A percentile compares a stretch with the other conserved stretches of the same genome.
These are phyloP conservation scores for Saksenaea oblongispora DNA, from an alignment of 371 early-diverging fungal genomes.

Conservation along the genomic window DNA sequence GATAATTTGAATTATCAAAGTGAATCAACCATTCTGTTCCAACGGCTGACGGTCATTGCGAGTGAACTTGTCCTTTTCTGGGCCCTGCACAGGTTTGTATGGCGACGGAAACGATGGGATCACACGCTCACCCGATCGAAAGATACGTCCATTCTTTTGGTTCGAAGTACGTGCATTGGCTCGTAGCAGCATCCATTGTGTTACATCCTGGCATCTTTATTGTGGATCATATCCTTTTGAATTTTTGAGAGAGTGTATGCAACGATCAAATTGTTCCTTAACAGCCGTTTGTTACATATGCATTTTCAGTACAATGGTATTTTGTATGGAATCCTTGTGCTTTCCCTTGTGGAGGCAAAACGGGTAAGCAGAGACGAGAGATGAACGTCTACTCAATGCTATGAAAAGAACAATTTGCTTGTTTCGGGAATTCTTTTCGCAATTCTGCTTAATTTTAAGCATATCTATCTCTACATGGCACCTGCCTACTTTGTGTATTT, in stretches of 20 bases:
- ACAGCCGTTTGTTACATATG: slow-evolving; percentile 48
- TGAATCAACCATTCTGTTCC: slow-evolving; percentile 75
- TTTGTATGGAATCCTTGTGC: slow-evolving; percentile 85
- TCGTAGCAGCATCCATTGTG: slow-evolving; percentile 64
- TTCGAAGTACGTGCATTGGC: slow-evolving; percentile 35
- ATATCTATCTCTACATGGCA: slow-evolving; percentile 94
- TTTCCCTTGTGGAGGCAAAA: slow-evolving; percentile 75
- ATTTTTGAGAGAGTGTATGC: background rate
- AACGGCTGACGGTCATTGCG: slow-evolving; percentile 80
- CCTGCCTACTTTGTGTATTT: slow-evolving; percentile 94
- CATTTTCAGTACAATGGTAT: slow-evolving; percentile 99
- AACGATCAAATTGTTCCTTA: background rate
- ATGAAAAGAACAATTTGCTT: slow-evolving; percentile 56
- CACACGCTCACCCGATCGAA: background rate
- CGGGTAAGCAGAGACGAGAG: slow-evolving; percentile 46
- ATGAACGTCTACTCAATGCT: background rate
- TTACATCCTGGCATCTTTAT: slow-evolving; percentile 86
- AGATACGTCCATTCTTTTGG: slow-evolving; percentile 45
- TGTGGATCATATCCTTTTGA: slow-evolving; percentile 74
- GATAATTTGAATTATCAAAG: slow-evolving; percentile 70
- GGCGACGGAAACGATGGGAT: background rate
- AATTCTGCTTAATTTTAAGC: slow-evolving; percentile 91
- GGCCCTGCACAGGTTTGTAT: slow-evolving; percentile 63
- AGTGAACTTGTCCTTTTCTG: slow-evolving; percentile 79
- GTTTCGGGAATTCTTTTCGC: slow-evolving; percentile 85